Conservation (phyloP, 805 yeast genomes). For the Ogataea trehalophila region DNA sequence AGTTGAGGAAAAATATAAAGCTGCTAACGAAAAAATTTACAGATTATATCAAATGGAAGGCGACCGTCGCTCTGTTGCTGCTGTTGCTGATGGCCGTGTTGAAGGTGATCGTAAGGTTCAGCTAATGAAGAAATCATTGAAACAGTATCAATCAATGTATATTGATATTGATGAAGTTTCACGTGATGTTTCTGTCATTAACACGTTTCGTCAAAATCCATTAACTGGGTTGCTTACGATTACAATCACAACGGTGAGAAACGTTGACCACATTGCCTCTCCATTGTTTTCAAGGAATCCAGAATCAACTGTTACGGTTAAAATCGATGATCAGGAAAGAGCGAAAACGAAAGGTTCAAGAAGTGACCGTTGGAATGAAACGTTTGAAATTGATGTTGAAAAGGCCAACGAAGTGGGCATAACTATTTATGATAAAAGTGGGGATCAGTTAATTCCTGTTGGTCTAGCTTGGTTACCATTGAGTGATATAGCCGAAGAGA, state of each 20-base stretch:
- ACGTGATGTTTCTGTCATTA: constrained; percentile 59
- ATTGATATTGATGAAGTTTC: constrained; percentile 64
- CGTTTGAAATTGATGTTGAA: constrained; percentile 73
- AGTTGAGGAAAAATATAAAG: constrained; percentile 89
- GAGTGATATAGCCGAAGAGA: constrained; percentile 90
- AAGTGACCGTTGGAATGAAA: constrained; percentile 79
- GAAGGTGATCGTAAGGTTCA: constrained; percentile 86
- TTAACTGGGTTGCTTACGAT: constrained; percentile 75
- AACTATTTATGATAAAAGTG: constrained; percentile 76
- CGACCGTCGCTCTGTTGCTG: constrained; percentile 76
- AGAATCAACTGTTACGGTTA: constrained; percentile 71
- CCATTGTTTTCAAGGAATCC: constrained; percentile 75
- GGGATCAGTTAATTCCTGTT: constrained; percentile 70
- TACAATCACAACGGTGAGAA: constrained; percentile 72
- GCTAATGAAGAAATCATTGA: constrained; percentile 74
- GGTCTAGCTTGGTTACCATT: constrained; percentile 89
- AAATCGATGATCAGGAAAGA: constrained; percentile 82
- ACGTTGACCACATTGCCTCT: constrained; percentile 88
- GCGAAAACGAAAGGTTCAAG: constrained; percentile 73
- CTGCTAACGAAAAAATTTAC: constrained; percentile 85
- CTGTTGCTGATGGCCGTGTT: constrained; percentile 81
- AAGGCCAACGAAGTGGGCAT: constrained; percentile 91
- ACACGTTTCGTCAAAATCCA: constrained; percentile 75
- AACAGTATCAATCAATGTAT: constrained; percentile 85
- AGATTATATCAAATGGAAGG: constrained; percentile 87